Base-by-base conservation (phyloP, 2,329 filamentous ascomycete genomes). In the Phaeoacremonium minimum region DNA sequence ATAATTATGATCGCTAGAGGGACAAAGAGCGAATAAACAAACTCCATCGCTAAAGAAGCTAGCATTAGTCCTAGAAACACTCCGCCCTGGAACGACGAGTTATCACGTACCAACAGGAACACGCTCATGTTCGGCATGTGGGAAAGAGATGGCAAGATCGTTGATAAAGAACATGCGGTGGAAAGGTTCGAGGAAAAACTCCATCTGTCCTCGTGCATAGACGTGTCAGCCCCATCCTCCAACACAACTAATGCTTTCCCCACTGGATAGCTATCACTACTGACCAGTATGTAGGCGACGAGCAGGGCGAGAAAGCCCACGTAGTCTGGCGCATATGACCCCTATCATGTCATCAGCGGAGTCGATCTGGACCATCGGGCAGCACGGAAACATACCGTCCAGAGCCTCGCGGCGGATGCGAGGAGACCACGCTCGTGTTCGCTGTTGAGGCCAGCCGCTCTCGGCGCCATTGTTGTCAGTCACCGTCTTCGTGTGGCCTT, bases 141-240 rank as follows among this genome's bases (percentile, higher is more conserved):
- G 93, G 53, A 85, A 96, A 46, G 87, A 83, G 41, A 97, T 88
- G 33, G 80, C 71, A 16, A 86, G 74, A 57, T 97, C 88, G 56
- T 89, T 85, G 44, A 97, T 76, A 46, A 80, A 85, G 66, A 98
- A 97, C 79, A 96, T 85, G 63, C 87, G 88, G 59, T 97, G 89
- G 58, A 97, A 97, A 0, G 93, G 93, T 42, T 83, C 81, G 49
- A 87, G 74, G 46, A 85, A 71, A 50, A 85, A 66, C 60, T 80
- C 71, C 30, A 87, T 71, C 75, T 87, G 53, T 7, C 46, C 30
- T 20, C 4, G 32, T 13, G 14, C 18, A 12, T n/a, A n/a, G n/a
- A n/a, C n/a, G n/a, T n/a, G n/a, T n/a, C n/a, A n/a, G n/a, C n/a
- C n/a, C n/a, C n/a, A n/a, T n/a, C n/a, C n/a, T n/a, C n/a, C n/a